Base-by-base conservation (phyloP, 805 yeast species). In the Yarrowia deformans region DNA sequence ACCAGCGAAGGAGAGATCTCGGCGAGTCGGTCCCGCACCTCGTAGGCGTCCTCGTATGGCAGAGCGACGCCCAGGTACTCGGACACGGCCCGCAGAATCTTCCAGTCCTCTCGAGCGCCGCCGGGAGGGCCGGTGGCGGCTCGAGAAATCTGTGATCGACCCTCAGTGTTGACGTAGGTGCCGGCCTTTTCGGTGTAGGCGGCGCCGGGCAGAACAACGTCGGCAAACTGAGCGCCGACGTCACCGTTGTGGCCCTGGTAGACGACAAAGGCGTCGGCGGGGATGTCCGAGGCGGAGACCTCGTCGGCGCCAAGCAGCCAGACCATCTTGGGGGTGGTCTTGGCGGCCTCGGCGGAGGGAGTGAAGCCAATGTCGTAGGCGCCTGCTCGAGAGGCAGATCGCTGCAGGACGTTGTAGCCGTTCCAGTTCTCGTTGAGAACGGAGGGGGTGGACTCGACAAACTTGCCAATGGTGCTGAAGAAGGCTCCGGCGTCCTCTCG, bases 161-260 rank as follows among this genome's bases (percentile, higher is more conserved):
- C 97, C 81, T 91, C 97, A 46, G 97, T 91, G 81, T 91, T 91
- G 72, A 91, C 93, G 79, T 86, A 91, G 5, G 95, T 91, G 69
- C 90, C 93, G 35, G 87, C 81, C 80, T 91, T 91, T 79, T 91
- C 97, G 48, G 97, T 91, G 84, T 89, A 91, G 48, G 97, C 97
- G 43, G 93, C 84, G 60, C 93, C 93, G 56, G 97, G 97, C 73
- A 91, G 84, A 70, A 91, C 85, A 55, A 91, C 96, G 78, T 91
- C 97, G 55, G 97, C 97, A 74, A 87, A 85, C 9, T 94, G 88
- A 37, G 97, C 97, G 73, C 97, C 97, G 29, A 85, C 79, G 74
- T 91, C 97, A 81, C 97, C 97, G 80, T 91, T 97, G 80, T 91
- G 97, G 69, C 97, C 97, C 81, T 91, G 92, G 81, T 91, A 91